Evolutionary conservation across 2,329 filamentous ascomycete genomes (phyloP).

Genomic region (Diaporthe citriasiana): DNA sequence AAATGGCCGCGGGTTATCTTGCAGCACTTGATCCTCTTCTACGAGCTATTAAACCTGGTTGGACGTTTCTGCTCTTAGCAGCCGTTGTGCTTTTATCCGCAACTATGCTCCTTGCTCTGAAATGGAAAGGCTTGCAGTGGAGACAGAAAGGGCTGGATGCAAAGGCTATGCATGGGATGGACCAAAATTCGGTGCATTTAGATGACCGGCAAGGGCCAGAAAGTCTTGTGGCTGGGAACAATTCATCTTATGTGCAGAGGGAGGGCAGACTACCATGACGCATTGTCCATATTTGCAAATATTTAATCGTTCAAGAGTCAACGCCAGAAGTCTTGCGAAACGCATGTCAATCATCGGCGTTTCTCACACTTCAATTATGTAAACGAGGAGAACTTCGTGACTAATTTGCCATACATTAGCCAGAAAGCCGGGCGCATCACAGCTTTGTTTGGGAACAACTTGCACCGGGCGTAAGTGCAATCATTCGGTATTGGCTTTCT

Average conservation of each 20-base stretch:
- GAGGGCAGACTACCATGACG: not conserved
- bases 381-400: no score
- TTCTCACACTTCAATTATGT: no score
- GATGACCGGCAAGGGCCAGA: not conserved
- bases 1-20: slow-evolving; percentile 24
- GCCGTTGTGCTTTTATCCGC: not conserved
- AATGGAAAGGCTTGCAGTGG: not conserved
- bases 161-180: not conserved
- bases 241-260: no score
- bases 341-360: no score
- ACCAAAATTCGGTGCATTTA: not conserved
- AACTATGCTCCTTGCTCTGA: not conserved
- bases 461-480: no score
- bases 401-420: no score
- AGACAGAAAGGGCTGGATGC: not conserved
- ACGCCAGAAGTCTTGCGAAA: no score
- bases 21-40: slow-evolving; percentile 26
- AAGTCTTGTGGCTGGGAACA: not conserved
- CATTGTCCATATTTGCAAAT: not conserved
- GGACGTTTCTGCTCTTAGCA: slow-evolving; percentile 20
- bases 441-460: no score
- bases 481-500: no score
- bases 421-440: no score
- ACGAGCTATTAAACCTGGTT: not conserved
- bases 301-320: no score